A percentile compares a stretch with the other conserved stretches of the same genome.
Conservation (phyloP, 2,329 filamentous ascomycete species). For the Neopestalotiopsis sp. region DNA sequence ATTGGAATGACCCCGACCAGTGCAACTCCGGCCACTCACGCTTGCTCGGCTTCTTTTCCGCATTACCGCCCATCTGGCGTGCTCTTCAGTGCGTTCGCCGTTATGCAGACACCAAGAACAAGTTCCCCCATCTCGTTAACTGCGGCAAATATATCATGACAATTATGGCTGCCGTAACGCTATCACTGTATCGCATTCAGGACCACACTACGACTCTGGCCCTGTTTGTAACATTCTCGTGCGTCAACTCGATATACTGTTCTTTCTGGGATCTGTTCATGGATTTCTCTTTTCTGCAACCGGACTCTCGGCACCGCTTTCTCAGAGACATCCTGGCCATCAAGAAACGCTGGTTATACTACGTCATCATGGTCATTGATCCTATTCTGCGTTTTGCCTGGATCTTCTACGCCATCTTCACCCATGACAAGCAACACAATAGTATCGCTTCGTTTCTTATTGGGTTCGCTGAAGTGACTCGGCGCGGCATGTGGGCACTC, state of each 20-base stretch:
- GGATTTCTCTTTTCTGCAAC: conserved; percentile 93
- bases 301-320: conserved; percentile 68
- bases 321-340: conserved; percentile 82
- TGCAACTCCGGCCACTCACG: conserved; percentile 90
- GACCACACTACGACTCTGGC: conserved; percentile 62
- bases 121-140: conserved; percentile 92
- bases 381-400: conserved; percentile 89
- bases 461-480: conserved; percentile 77
- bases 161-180: conserved; percentile 76
- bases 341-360: conserved; percentile 83
- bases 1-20: conserved; percentile 73
- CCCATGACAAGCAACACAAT: conserved; percentile 80
- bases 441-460: conserved; percentile 82
- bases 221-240: conserved; percentile 80
- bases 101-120: conserved; percentile 83
- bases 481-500: conserved; percentile 88
- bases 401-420: conserved; percentile 91
- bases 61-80: conserved; percentile 88
- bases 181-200: conserved; percentile 85
- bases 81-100: conserved; percentile 89
- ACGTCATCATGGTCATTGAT: conserved; percentile 81
- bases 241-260: conserved; percentile 83
- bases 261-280: conserved; percentile 94
- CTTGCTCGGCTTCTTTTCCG: conserved; percentile 82
- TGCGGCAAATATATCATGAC: conserved; percentile 89